Evolutionary conservation across 1,284 basidiomycete genomes (phyloP).

Genomic region (Marasmius fiardii): DNA sequence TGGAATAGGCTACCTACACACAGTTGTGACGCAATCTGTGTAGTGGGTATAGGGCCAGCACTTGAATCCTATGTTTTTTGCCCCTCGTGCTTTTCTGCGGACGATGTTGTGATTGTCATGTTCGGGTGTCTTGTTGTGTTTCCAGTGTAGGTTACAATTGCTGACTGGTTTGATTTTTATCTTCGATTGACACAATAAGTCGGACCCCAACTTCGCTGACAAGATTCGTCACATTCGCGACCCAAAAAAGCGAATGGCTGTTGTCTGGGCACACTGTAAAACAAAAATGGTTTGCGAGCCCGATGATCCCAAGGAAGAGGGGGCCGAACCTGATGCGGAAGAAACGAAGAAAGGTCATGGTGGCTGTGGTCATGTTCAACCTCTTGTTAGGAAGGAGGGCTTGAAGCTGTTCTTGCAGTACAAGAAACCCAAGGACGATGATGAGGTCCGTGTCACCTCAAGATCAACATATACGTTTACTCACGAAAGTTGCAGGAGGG

Average conservation of each 20-base stretch:
- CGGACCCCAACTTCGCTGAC: constrained; percentile 79
- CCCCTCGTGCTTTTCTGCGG: constrained; percentile 41
- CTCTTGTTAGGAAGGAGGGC: constrained; percentile 91
- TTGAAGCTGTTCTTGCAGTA: constrained; percentile 96
- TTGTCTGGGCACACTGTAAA: constrained; percentile 85
- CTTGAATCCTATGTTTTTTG: constrained; percentile 54
- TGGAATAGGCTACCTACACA: constrained; percentile 39
- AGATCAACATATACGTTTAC: constrained; percentile 6
- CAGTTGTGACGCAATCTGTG: constrained; percentile 64
- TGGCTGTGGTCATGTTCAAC: constrained; percentile 94
- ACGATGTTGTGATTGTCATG: constrained; percentile 17
- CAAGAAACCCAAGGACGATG: constrained; percentile 91
- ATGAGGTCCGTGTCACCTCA: constrained; percentile 62
- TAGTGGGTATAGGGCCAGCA: constrained; percentile 50
- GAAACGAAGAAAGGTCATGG: constrained; percentile 87
- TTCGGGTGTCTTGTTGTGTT: constrained; percentile 27
- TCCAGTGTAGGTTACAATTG: constrained; percentile 40
- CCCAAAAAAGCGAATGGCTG: constrained; percentile 84
- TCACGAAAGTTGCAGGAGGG: constrained; percentile 53
- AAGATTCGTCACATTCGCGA: constrained; percentile 85
- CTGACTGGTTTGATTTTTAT: constrained; percentile 55
- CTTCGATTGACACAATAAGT: constrained; percentile 46
- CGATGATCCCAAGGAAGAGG: constrained; percentile 85
- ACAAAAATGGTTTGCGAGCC: constrained; percentile 84
- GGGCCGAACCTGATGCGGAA: constrained; percentile 69